Base-by-base conservation (phyloP, 495 filamentous ascomycete genomes). In the Podospora appendiculata region DNA sequence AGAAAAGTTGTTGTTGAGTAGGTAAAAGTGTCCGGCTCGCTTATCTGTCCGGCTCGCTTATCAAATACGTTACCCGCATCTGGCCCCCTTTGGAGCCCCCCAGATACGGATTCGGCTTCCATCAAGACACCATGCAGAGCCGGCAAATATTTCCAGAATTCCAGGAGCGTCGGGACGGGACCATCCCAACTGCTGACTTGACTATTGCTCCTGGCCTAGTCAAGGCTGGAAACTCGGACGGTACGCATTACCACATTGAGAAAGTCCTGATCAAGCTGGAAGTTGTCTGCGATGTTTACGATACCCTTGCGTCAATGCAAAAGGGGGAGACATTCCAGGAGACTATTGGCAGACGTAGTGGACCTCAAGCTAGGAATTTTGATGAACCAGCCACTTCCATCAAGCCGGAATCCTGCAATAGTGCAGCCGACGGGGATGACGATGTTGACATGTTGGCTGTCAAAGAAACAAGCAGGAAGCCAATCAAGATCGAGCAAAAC, bases 171-270 rank as follows among this genome's bases (percentile, higher is more conserved):
- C n/a, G n/a, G n/a, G n/a, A n/a, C n/a, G n/a, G n/a, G n/a, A n/a
- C n/a, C n/a, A n/a, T 7, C 1, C 16, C 46, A 1, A 18, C 11
- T 10, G 53, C 53, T 25, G 50, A 56, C 18, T 32, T 53, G 0
- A 43, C n/a, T 13, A 35, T 56, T 11, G 53, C 51, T 0, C 58
- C 58, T 0, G 51, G 51, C 6, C 36, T 60, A 17, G 9, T 57
- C 32, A 58, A 61, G n/a, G 18, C 41, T 16, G 49, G 55, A 9
- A 61, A 52, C 17, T 17, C 42, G 0, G 55, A 61, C 0, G 52
- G 58, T 1, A 34, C 6, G 0, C 35, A 55, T 8, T 61, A 58
- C 46, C 25, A 42, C 8, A 25, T 35, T 6, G 14, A 47, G 45
- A 38, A 38, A 3, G 38, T 55, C 14, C 38, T 61, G 17, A 42